Evolutionary conservation across 352 stramenopile species (phyloP).

Genomic region (Globisporangium abappressorium): DNA sequence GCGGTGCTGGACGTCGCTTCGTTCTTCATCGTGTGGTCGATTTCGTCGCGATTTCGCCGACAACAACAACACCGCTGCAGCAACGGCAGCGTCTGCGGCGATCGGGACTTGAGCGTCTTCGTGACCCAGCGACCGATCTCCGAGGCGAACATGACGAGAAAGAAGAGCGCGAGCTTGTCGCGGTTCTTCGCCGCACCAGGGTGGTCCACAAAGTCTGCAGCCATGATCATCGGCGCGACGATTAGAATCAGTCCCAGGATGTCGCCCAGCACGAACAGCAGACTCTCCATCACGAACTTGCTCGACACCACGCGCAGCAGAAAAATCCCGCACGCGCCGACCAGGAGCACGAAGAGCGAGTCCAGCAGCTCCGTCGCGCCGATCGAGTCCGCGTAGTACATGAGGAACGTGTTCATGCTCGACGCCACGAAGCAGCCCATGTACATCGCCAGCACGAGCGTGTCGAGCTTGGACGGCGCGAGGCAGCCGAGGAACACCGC

Average conservation of each 20-base stretch:
- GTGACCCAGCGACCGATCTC: constrained; percentile 29
- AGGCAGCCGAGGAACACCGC: constrained; percentile 37
- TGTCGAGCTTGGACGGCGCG: constrained; percentile 32
- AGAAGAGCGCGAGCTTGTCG: constrained; percentile 44
- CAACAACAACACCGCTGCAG: constrained; percentile 20
- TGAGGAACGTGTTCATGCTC: constrained; percentile 51
- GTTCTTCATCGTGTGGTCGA: constrained; percentile 18
- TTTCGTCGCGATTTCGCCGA: constrained; percentile 24
- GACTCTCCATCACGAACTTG: constrained; percentile 43
- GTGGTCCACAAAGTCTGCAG: constrained; percentile 41
- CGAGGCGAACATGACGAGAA: constrained; percentile 41
- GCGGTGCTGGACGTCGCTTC: constrained; percentile 20
- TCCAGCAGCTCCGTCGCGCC: constrained; percentile 34
- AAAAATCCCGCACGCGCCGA: constrained; percentile 33
- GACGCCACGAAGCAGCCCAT: constrained; percentile 43
- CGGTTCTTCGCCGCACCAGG: constrained; percentile 28
- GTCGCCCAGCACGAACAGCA: constrained; percentile 41
- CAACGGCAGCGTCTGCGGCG: constrained; percentile 17
- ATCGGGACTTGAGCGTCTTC: constrained; percentile 1
- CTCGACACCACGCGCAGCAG: constrained; percentile 50
- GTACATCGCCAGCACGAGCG: constrained; percentile 39
- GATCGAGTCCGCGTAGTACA: constrained; percentile 34
- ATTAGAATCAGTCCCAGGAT: constrained; percentile 30
- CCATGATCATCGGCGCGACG: constrained; percentile 35
- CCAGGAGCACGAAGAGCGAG: constrained; percentile 44